Evolutionary conservation across 148 eudicot species (phyloP), one percentile per base, ranked within the genome.

Genomic region (Polygonum aviculare): DNA sequence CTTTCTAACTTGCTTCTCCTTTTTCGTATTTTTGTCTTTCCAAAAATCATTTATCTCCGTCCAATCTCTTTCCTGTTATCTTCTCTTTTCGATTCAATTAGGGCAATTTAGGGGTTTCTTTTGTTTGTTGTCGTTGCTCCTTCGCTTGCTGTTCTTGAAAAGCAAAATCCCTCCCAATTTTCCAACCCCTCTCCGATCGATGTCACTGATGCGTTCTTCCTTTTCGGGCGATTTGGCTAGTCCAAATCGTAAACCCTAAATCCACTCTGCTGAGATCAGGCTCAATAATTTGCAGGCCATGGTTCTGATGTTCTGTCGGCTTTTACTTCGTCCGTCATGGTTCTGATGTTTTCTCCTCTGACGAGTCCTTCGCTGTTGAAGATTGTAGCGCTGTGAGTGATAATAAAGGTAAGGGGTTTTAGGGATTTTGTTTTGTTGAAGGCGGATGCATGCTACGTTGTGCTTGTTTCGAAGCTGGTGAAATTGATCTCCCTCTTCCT

Each of bases 391-490:
- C 8, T 10, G 39, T 63, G 71, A 65, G 16, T 52, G 39, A 0
- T 6, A 65, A 26, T 26, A 35, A 65, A 26, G 73, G 47, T 38
- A 39, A 60, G 11, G 35, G 74, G 21, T 72, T 72, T 41, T 45
- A 18, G 22, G 33, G 74, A 39, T 16, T 39, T 72, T 48, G 47
- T 45, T 6, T 51, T 18, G 74, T 44, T 72, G 51, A 3, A 72
- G 74, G 74, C 19, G 54, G 54, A 10, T 72, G 39, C 41, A 10
- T 72, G 39, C 41, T 72, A 52, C 31, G 74, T n/a, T 52, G 50
- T 48, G 51, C 44, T 72, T 1, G 38, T 19, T 11, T 45, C n/a
- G 16, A 21, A 72, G 36, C 52, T 72, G 50, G 54, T 44, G 33
- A 72, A 40, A 72, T n/a, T 72, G 52, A 72, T 72, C 35, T 44